Percentiles rank a stretch among this genome's conserved stretches.
Evolutionary conservation across 1,284 basidiomycete genomes (phyloP).

Genomic region (Psilocybe mexicana): DNA sequence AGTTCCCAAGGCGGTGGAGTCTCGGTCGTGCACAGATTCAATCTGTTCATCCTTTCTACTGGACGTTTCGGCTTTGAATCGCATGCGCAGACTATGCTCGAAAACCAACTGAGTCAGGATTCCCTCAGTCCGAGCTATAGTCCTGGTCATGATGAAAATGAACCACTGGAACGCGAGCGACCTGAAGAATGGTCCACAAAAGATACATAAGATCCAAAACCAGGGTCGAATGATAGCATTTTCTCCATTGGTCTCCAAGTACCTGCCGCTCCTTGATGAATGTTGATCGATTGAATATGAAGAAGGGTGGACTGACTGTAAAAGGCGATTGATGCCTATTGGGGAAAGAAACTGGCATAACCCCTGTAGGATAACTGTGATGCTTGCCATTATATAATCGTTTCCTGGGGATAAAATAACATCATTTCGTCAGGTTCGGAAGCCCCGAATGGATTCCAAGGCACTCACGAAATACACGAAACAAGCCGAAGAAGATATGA

Average conservation of each 20-base stretch:
- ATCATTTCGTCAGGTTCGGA: background rate
- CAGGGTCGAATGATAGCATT: conserved; percentile 39
- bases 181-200: conserved; percentile 32
- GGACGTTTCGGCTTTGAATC: conserved; percentile 54
- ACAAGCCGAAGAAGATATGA: conserved; percentile 17
- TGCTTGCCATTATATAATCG: conserved; percentile 11
- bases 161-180: conserved; percentile 47
- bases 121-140: conserved; percentile 42
- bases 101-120: conserved; percentile 73
- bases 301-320: background rate
- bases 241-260: conserved; percentile 15
- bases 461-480: conserved; percentile 12
- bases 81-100: conserved; percentile 68
- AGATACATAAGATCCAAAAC: conserved; percentile 43
- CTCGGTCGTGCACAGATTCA: background rate
- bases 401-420: conserved; percentile 10
- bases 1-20: conserved; percentile 4
- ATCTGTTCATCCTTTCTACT: conserved; percentile 4
- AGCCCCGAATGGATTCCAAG: background rate
- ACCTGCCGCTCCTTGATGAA: conserved; percentile 18
- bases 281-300: background rate
- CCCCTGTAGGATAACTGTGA: conserved; percentile 8
- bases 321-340: conserved; percentile 10
- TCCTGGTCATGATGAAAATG: conserved; percentile 39
- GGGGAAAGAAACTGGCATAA: conserved; percentile 10